Evolutionary conservation across 768 basidiomycete genomes (phyloP).

Genomic region (Suillus americanus): DNA sequence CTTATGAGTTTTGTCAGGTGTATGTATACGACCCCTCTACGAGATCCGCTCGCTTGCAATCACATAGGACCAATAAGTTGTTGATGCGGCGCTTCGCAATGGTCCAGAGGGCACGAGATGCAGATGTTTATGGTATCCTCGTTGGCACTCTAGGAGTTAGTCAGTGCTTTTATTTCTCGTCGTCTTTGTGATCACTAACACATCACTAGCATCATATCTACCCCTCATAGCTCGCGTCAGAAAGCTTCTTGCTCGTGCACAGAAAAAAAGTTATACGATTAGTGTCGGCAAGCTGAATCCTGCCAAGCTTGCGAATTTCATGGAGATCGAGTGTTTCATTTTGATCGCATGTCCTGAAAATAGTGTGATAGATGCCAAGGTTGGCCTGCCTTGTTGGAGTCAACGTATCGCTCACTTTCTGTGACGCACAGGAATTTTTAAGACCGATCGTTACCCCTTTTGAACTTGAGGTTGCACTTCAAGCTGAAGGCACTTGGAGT

Average conservation of each 20-base stretch:
- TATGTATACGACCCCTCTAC: slow-evolving; percentile 72
- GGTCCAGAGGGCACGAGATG: slow-evolving; percentile 85
- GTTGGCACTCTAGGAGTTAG: slow-evolving; percentile 92
- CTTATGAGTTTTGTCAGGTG: slow-evolving; percentile 46
- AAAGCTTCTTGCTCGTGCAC: slow-evolving; percentile 55
- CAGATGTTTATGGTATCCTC: slow-evolving; percentile 93
- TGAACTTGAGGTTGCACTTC: slow-evolving; percentile 82
- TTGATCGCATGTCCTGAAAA: slow-evolving; percentile 95
- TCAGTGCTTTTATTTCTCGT: slow-evolving; percentile 33
- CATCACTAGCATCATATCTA: slow-evolving; percentile 69
- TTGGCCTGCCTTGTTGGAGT: slow-evolving; percentile 16
- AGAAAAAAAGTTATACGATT: slow-evolving; percentile 93
- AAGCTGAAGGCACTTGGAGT: slow-evolving; percentile 68
- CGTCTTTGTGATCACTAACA: neutral
- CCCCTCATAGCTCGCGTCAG: slow-evolving; percentile 86
- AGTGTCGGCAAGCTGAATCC: slow-evolving; percentile 95
- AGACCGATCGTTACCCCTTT: slow-evolving; percentile 92
- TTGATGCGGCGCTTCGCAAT: slow-evolving; percentile 88
- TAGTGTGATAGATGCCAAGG: slow-evolving; percentile 75
- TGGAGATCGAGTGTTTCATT: slow-evolving; percentile 95
- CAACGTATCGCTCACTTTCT: neutral
- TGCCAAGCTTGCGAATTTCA: slow-evolving; percentile 92
- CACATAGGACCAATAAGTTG: slow-evolving; percentile 69
- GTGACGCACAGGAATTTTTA: slow-evolving; percentile 71
- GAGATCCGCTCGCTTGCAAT: slow-evolving; percentile 51